Base-by-base conservation (phyloP, 2,329 filamentous ascomycete species). In the Apiospora hydei region DNA sequence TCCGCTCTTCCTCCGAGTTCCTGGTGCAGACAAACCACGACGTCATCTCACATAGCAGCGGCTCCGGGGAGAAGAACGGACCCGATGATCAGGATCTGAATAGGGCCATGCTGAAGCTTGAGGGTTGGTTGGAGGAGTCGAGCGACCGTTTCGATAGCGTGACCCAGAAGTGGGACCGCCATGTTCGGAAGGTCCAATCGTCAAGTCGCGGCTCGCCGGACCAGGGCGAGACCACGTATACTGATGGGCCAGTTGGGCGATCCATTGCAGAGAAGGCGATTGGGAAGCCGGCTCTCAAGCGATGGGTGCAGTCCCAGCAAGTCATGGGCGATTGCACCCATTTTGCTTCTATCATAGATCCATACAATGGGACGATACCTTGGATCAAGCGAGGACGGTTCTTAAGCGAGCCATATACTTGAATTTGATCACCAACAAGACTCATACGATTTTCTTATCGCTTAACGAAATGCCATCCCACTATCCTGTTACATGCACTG, bases 1-100 rank as follows among this genome's bases (percentile, higher is more conserved):
- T 86, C 7, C 82, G 83, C n/a, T 81, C 81, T 1, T 86, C 85
- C 2, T 78, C 78, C 0, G 81, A 84, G 1, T 91, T 91, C 76
- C 85, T 91, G 49, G 83, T 86, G 3, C 83, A 85, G 14, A 90
- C 88, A 0, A 91, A 91, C 76, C 87, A 88, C 77, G 88, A 91
- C 64, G 51, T 70, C 4, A 57, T 47, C 26, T 30, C 26, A 4
- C 70, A 49, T 13, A 26, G 44, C 44, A 64, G 34, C 7, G 41
- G 30, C 18, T 38, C 69, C 11, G 30, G 53, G 7, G 53, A 61
- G 16, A 38, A 61, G 11, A 3, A 10, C 38, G 18, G 30, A 5
- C 53, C 53, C 2, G 53, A 38, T 4, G 16, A 61, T 11, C 53
- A 61, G 30, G 53, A 61, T 38, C 30, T 61, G 3, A 61, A 61